Evolutionary conservation across 2,329 filamentous ascomycete species (phyloP).

Genomic region (Truncatella angustata): DNA sequence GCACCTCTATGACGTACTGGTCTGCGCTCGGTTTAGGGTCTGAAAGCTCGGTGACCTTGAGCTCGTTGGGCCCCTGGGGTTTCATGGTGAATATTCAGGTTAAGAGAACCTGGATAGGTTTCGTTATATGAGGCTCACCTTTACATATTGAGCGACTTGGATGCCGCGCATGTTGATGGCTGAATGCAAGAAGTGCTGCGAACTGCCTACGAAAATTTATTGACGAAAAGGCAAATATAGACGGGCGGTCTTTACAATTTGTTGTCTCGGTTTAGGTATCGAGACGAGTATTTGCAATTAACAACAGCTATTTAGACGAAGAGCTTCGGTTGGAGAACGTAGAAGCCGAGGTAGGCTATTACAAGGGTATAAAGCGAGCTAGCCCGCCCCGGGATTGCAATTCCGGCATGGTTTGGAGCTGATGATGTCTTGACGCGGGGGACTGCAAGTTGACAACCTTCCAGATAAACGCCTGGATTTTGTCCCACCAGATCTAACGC

Average conservation of each 20-base stretch:
- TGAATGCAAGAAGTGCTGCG: background rate
- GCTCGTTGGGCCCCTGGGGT: constrained; percentile 70
- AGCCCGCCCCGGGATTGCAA: no score
- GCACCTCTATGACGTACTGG: constrained; percentile 85
- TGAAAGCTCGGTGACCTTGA: constrained; percentile 71
- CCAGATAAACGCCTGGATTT: no score
- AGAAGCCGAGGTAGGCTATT: constrained; percentile 8
- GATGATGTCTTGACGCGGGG: no score
- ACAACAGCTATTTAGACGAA: background rate
- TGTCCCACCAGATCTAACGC: no score
- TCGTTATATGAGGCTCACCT: constrained; percentile 44
- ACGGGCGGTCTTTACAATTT: no score
- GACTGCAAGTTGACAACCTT: no score
- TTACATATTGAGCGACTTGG: constrained; percentile 71
- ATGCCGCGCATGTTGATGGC: constrained; percentile 67
- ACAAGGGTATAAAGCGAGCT: background rate
- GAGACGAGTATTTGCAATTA: no score
- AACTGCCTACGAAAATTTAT: background rate
- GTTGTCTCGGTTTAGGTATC: no score
- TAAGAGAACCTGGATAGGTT: background rate
- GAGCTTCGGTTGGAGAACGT: constrained; percentile 1
- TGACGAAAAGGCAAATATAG: no score
- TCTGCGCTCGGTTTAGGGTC: constrained; percentile 68
- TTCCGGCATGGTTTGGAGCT: no score
- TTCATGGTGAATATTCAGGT: background rate